A percentile compares a stretch with the other conserved stretches of the same genome.
Evolutionary conservation across 306 rosid genomes (phyloP).

Genomic region (Pachyrhizus erosus): DNA sequence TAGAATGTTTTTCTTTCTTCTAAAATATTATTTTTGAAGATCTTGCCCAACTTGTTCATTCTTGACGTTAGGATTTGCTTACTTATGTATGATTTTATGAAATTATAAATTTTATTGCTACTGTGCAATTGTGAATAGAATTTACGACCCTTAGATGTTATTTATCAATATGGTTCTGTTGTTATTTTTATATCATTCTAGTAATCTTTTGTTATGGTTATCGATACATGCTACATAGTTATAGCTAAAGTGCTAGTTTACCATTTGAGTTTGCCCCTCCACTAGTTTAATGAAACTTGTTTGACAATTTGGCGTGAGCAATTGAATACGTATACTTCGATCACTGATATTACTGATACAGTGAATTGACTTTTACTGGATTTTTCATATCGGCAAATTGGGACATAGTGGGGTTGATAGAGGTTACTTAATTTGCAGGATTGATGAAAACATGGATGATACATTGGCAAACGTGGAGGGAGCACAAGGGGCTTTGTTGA

Average conservation of each 20-base stretch:
- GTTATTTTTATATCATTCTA: not conserved
- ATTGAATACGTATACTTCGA: constrained; percentile 1
- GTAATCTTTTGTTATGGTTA: not conserved
- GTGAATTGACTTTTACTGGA: constrained; percentile 6
- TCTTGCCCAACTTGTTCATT: not conserved
- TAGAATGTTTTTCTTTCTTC: not conserved
- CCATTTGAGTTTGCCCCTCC: not conserved
- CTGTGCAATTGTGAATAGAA: not conserved
- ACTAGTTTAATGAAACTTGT: not conserved
- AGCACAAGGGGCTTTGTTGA: constrained; percentile 87
- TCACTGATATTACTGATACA: not conserved
- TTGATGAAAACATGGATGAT: constrained; percentile 99
- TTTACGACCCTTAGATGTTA: not conserved
- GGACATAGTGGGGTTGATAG: constrained; percentile 9
- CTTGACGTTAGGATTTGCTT: not conserved
- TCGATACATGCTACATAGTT: not conserved
- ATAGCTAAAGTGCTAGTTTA: not conserved
- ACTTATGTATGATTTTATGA: not conserved
- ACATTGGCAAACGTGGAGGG: constrained; percentile 91
- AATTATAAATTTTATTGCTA: not conserved
- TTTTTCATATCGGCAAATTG: constrained; percentile 17
- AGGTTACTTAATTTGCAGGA: constrained; percentile 57
- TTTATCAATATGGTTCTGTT: not conserved
- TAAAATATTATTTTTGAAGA: not conserved
- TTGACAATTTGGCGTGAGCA: constrained; percentile 21